A percentile compares a stretch with the other conserved stretches of the same genome.
These are phyloP conservation scores for Pythium periplocum DNA, from an alignment of 352 stramenopile species.

Conservation along the genomic window DNA sequence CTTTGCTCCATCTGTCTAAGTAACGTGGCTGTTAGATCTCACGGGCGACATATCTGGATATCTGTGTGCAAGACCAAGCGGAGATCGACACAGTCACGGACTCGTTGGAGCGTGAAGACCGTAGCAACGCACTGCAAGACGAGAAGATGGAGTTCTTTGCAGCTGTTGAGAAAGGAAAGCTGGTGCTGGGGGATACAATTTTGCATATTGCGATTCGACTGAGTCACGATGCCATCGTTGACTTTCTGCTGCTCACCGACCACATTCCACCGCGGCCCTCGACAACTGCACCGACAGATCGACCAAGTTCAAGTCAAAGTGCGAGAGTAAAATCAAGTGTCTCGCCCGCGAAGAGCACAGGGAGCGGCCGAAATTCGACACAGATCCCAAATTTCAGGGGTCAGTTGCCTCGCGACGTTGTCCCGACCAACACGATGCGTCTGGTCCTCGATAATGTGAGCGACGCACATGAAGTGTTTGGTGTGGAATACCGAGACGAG, in stretches of 20 bases:
- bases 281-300: background rate
- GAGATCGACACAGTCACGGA: constrained; percentile 53
- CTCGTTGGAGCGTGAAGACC: constrained; percentile 47
- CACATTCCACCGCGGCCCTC: constrained; percentile 11
- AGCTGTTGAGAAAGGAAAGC: constrained; percentile 41
- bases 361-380: constrained; percentile 26
- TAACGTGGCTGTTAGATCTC: constrained; percentile 33
- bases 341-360: constrained; percentile 6
- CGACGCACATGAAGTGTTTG: constrained; percentile 66
- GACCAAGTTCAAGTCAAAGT: constrained; percentile 1
- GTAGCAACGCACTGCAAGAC: constrained; percentile 40
- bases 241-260: constrained; percentile 64
- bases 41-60: constrained; percentile 67
- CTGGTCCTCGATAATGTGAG: constrained; percentile 45
- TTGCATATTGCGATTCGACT: constrained; percentile 66
- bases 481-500: constrained; percentile 51
- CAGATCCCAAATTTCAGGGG: constrained; percentile 66
- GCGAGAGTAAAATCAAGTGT: background rate
- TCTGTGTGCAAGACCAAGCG: constrained; percentile 58
- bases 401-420: constrained; percentile 44
- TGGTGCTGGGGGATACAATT: constrained; percentile 68
- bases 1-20: background rate
- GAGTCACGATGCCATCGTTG: constrained; percentile 39
- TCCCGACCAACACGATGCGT: constrained; percentile 24
- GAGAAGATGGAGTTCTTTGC: constrained; percentile 80